Conservation (phyloP, 352 stramenopile genomes). For the Peronospora farinosa region DNA sequence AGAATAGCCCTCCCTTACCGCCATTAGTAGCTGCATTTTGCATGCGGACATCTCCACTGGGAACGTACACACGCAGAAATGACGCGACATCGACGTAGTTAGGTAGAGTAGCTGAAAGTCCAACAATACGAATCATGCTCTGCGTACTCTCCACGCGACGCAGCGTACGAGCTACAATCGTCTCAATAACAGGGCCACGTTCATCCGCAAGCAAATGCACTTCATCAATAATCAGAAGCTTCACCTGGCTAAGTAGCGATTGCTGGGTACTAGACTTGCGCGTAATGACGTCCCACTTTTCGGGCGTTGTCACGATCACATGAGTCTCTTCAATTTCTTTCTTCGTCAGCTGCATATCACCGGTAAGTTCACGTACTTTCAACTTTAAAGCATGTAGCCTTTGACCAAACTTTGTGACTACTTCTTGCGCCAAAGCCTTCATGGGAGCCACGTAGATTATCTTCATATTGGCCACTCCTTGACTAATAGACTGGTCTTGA, state of each 20-base stretch:
- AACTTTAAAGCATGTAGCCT: conserved; percentile 62
- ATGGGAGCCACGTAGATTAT: conserved; percentile 96
- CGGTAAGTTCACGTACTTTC: conserved; percentile 91
- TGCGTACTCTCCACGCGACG: conserved; percentile 97
- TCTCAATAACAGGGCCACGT: conserved; percentile 98
- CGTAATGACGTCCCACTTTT: conserved; percentile 99
- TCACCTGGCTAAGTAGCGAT: conserved; percentile 83
- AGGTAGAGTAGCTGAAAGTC: conserved; percentile 96
- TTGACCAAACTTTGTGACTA: conserved; percentile 97
- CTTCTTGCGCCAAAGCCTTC: conserved; percentile 98
- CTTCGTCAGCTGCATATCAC: conserved; percentile 97
- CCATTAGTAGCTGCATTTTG: conserved; percentile 75
- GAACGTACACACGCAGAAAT: conserved; percentile 93
- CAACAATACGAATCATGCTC: conserved; percentile 96
- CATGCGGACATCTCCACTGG: conserved; percentile 33
- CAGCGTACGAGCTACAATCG: conserved; percentile 96
- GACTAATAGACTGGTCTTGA: conserved; percentile 17
- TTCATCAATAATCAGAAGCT: conserved; percentile 99
- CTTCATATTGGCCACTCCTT: conserved; percentile 77
- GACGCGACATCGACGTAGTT: conserved; percentile 98
- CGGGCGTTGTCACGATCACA: conserved; percentile 97
- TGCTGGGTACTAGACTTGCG: conserved; percentile 93
- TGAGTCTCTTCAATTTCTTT: conserved; percentile 93
- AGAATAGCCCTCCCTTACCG: conserved; percentile 91
- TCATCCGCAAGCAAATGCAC: conserved; percentile 98